Percentiles rank a stretch among this genome's conserved stretches.
These are phyloP conservation scores for Xylaria castorea DNA, from an alignment of 495 filamentous ascomycete species.

Conservation along the genomic window DNA sequence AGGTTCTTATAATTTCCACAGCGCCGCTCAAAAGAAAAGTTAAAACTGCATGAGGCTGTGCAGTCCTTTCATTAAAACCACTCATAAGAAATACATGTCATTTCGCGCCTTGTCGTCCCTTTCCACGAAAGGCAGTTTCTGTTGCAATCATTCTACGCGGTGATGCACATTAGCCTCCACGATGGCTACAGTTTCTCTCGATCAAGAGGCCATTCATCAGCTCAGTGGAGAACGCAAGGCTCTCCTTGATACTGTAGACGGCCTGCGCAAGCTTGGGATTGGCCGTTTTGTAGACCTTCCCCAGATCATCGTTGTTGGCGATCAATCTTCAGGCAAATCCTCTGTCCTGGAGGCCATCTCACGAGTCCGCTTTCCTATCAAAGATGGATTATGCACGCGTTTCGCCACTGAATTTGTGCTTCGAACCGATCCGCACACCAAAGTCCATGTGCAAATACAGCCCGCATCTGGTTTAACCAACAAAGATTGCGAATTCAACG, in stretches of 20 bases:
- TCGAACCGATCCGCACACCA: slow-evolving; percentile 41
- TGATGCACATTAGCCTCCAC: not conserved
- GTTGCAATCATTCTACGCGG: not conserved
- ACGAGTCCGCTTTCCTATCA: slow-evolving; percentile 70
- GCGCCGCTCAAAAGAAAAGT: not conserved
- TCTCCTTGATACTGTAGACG: slow-evolving; percentile 60
- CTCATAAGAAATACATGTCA: not conserved
- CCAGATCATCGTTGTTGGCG: slow-evolving; percentile 76
- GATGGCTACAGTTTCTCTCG: slow-evolving; percentile 33
- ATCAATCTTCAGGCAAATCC: slow-evolving; percentile 75
- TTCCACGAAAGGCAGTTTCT: not conserved
- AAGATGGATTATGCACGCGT: slow-evolving; percentile 69
- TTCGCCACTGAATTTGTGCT: slow-evolving; percentile 71
- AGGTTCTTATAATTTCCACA: not conserved
- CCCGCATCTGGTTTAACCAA: slow-evolving; percentile 39
- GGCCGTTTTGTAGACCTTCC: slow-evolving; percentile 62
- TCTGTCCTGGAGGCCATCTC: slow-evolving; percentile 78
- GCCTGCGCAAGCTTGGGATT: slow-evolving; percentile 56
- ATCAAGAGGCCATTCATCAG: slow-evolving; percentile 33
- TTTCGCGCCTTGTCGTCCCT: not conserved
- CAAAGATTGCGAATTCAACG: slow-evolving; percentile 30
- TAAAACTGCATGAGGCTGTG: not conserved
- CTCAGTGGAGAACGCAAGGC: slow-evolving; percentile 35
- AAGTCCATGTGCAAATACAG: slow-evolving; percentile 36
- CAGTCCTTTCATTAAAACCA: not conserved